Evolutionary conservation across 2,329 filamentous ascomycete species (phyloP).

Genomic region (Exophiala alcalophila): DNA sequence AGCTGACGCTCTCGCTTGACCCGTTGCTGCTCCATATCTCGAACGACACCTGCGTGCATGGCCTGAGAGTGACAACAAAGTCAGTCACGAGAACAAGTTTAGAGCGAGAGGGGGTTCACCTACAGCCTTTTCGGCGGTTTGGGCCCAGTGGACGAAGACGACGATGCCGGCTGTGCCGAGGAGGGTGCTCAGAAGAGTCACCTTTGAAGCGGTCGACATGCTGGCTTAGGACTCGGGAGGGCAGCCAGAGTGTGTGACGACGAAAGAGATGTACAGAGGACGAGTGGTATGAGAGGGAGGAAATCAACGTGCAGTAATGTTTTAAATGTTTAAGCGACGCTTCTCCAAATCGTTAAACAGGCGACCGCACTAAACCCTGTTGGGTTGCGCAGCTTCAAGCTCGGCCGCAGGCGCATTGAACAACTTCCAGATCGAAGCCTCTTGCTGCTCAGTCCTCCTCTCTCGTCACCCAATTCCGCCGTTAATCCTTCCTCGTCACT

Average conservation of each 20-base stretch:
- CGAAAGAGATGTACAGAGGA: background rate
- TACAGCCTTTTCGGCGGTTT: conserved; percentile 79
- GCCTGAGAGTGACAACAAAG: conserved; percentile 49
- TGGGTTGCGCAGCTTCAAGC: conserved; percentile 22
- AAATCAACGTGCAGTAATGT: too few species aligned
- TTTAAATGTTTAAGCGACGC: conserved; percentile 13
- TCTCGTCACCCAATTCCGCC: background rate
- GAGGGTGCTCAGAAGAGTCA: conserved; percentile 76
- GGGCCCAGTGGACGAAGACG: conserved; percentile 82
- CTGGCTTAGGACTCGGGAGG: background rate
- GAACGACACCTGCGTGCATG: conserved; percentile 92
- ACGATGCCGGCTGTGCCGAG: conserved; percentile 74
- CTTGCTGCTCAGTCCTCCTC: background rate
- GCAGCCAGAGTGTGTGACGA: background rate
- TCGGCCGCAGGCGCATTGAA: conserved; percentile 15
- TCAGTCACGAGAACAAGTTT: conserved; percentile 3
- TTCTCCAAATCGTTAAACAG: too few species aligned
- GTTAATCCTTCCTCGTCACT: background rate
- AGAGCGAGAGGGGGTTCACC: conserved; percentile 34
- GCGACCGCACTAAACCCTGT: conserved; percentile 12
- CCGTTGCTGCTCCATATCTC: conserved; percentile 90
- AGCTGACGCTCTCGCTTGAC: conserved; percentile 86
- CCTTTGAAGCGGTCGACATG: conserved; percentile 89
- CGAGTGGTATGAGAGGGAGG: too few species aligned
- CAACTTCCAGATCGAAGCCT: too few species aligned